Base-by-base conservation (phyloP, 345 rosid species). In the Theobroma cacao region DNA sequence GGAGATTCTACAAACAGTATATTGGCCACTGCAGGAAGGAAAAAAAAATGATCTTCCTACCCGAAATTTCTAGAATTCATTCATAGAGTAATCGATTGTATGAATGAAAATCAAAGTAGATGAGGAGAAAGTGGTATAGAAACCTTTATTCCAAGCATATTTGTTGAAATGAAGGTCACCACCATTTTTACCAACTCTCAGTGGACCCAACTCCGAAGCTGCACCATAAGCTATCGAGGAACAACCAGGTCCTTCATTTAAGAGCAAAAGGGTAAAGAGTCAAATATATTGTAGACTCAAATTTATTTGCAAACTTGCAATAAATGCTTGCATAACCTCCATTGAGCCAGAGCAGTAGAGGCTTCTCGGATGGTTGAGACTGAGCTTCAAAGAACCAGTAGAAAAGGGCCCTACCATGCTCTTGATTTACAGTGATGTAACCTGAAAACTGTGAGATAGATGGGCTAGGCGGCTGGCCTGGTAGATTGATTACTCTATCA, bases 321-420 rank as follows among this genome's bases (percentile, higher is more conserved):
- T 31, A 17, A 66, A 15, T 41, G 5, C 13, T 40, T 20, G 8
- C 4, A 65, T 30, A 14, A 82, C 94, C 94, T 86, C 93, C 94
- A 81, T 89, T 91, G 67, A 91, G 83, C 94, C 93, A 91, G 72
- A 91, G 90, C 50, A 91, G 86, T 59, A 91, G 85, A 75, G 91
- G 94, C 74, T 82, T 85, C 68, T 84, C 66, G 41, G 88, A 75
- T n/a, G 90, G 81, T 38, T 84, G 80, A 75, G 90, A 83, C 62
- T 83, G 85, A 58, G 92, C 89, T 84, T 91, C 90, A 41, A 89
- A 91, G 84, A 91, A 91, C 94, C 92, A 91, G 82, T 85, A 91
- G 83, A 91, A 91, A 75, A 91, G 91, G 60, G 92, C 89, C 80
- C 92, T 82, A 40, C 90, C 87, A 41, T 86, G 84, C 68, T 86